These are phyloP conservation scores for Alternaria sp. DNA, from an alignment of 2,329 filamentous ascomycete species.

Conservation along the genomic window DNA sequence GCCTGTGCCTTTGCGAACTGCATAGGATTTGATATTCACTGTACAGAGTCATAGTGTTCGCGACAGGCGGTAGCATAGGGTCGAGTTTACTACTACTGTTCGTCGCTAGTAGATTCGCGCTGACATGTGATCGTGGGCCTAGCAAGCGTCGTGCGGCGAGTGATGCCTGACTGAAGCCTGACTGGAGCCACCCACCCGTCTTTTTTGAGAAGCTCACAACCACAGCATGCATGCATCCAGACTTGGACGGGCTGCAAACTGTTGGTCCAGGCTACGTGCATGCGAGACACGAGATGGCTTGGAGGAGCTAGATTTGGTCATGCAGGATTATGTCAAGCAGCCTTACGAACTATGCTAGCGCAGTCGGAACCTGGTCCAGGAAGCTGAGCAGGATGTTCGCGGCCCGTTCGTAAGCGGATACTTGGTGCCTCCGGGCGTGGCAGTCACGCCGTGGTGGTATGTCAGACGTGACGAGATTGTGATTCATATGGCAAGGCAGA, in stretches of 20 bases:
- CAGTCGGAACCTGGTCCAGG: neutral
- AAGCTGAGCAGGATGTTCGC: slow-evolving; percentile 21
- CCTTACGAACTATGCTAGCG: slow-evolving; percentile 5
- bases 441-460: slow-evolving; percentile 14
- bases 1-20: neutral
- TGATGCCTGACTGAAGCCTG: neutral
- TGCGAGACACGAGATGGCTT: slow-evolving; percentile 11
- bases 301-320: slow-evolving; percentile 1
- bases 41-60: neutral
- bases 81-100: neutral
- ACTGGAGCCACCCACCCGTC: neutral
- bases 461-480: slow-evolving; percentile 12
- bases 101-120: neutral
- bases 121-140: slow-evolving; percentile 1
- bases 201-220: neutral
- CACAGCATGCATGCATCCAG: neutral
- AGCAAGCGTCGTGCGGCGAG: neutral
- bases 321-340: slow-evolving; percentile 18
- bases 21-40: neutral
- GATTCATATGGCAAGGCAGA: slow-evolving; percentile 20
- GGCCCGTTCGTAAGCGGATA: slow-evolving; percentile 34
- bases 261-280: slow-evolving; percentile 18
- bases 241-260: slow-evolving; percentile 9
- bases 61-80: neutral
- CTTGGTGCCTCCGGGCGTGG: slow-evolving; percentile 14